Evolutionary conservation across 1,284 basidiomycete species (phyloP), one percentile per base, ranked within the genome.

Genomic region (Tetrapyrgos nigripes): DNA sequence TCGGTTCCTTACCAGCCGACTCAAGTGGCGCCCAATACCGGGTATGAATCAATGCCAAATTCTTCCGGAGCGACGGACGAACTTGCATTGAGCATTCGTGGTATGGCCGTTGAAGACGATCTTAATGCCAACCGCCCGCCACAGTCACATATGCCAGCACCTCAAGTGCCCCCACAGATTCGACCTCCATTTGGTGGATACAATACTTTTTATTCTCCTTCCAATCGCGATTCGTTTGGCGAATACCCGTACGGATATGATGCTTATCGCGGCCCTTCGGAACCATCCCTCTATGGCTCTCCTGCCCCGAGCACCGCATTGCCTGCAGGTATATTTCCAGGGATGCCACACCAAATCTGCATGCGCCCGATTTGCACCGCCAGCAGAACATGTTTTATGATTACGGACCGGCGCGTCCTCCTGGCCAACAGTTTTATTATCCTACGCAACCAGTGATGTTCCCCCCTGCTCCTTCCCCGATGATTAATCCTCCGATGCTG

Each of bases 101-200:
- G 86, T 9, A 88, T 91, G 84, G 80, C 77, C 17, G 83, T 88
- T 44, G 89, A 88, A 64, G 89, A 91, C 45, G 86, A 89, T 57
- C 79, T 78, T 57, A 57, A 64, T 60, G 67, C 63, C 24, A 53
- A 75, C 58, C 75, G 73, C n/a, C n/a, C n/a, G n/a, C n/a, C n/a
- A n/a, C n/a, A n/a, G n/a, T n/a, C n/a, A n/a, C n/a, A n/a, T n/a
- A n/a, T n/a, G 52, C 67, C 69, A 53, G 71, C 71, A 52, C 53
- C 26, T 43, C 67, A 65, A 50, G 51, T 64, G 44, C 46, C 62
- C 44, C 50, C 28, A 59, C 79, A 79, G 50, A 74, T 76, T 17
- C 80, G 83, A 53, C 72, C 77, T 50, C 76, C 80, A 4, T 89
- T 83, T 64, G 73, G 73, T 37, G 73, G 75, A 44, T 88, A 82